Evolutionary conservation across 805 yeast genomes (phyloP).

Genomic region (Isabelozyma rhagii): DNA sequence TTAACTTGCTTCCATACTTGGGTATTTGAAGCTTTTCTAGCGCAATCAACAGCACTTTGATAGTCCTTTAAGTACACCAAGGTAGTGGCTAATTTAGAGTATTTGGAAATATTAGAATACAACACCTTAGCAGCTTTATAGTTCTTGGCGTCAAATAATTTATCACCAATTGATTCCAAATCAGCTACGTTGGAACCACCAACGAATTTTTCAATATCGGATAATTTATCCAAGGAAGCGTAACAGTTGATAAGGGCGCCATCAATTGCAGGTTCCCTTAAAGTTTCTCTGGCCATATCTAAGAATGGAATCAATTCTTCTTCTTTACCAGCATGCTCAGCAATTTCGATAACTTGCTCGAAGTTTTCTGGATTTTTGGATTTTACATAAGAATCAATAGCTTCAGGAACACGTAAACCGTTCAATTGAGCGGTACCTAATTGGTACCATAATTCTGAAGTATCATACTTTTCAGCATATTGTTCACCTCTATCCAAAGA

Average conservation of each 20-base stretch:
- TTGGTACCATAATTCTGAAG: slow-evolving; percentile 88
- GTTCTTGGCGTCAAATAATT: slow-evolving; percentile 72
- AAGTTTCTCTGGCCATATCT: slow-evolving; percentile 85
- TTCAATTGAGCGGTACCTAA: slow-evolving; percentile 94
- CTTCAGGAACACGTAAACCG: slow-evolving; percentile 88
- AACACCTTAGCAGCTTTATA: slow-evolving; percentile 92
- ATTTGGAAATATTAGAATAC: slow-evolving; percentile 82
- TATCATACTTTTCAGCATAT: slow-evolving; percentile 86
- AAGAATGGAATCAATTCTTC: slow-evolving; percentile 87
- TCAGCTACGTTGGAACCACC: slow-evolving; percentile 91
- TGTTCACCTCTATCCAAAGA: slow-evolving; percentile 92
- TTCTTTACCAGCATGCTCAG: slow-evolving; percentile 94
- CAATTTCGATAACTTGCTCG: slow-evolving; percentile 85
- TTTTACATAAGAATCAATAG: slow-evolving; percentile 85
- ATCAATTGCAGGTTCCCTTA: slow-evolving; percentile 90
- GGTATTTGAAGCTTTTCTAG: slow-evolving; percentile 93
- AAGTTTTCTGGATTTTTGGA: slow-evolving; percentile 90
- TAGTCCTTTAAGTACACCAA: slow-evolving; percentile 88
- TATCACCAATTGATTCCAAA: slow-evolving; percentile 88
- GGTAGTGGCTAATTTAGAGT: slow-evolving; percentile 95
- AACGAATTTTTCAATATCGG: slow-evolving; percentile 82
- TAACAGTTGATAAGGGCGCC: slow-evolving; percentile 86
- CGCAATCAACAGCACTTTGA: slow-evolving; percentile 97
- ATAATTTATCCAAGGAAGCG: slow-evolving; percentile 71
- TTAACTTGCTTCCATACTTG: slow-evolving; percentile 97